Percentiles rank a stretch among this genome's conserved stretches.
Evolutionary conservation across 495 filamentous ascomycete species (phyloP).

Genomic region (Evansstolkia leycettana): DNA sequence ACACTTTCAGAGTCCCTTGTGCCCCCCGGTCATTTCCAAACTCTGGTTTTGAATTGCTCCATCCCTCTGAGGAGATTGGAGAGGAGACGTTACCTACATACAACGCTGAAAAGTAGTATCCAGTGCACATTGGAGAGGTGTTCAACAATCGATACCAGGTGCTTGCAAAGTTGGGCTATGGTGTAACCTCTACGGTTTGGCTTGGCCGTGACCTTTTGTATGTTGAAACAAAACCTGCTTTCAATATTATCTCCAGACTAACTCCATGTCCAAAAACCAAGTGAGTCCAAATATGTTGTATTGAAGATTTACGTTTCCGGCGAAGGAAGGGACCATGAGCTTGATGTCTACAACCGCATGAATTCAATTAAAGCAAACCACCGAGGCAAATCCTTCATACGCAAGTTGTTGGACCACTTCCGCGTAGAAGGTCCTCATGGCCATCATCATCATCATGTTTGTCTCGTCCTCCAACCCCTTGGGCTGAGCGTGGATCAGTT

Average conservation of each 20-base stretch:
- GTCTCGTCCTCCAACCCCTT: constrained; percentile 19
- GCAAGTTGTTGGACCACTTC: constrained; percentile 12
- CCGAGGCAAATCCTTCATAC: constrained; percentile 9
- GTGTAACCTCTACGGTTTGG: constrained; percentile 37
- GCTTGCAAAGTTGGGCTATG: constrained; percentile 36
- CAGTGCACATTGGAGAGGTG: constrained; percentile 26
- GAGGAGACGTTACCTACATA: constrained; percentile 33
- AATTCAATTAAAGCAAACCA: constrained; percentile 5
- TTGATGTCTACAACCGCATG: constrained; percentile 11
- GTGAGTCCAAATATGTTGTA: constrained; percentile 9
- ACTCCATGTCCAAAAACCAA: not conserved
- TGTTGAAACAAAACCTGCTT: constrained; percentile 3
- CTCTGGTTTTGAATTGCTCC: too few relatives aligned
- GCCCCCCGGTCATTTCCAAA: too few relatives aligned
- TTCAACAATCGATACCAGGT: constrained; percentile 28
- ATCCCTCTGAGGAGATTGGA: too few relatives aligned
- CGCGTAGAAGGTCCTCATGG: constrained; percentile 13
- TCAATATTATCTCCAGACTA: not conserved
- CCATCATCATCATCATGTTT: constrained; percentile 12
- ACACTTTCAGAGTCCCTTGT: too few relatives aligned
- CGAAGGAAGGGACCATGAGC: constrained; percentile 6
- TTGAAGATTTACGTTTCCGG: constrained; percentile 9
- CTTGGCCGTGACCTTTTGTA: constrained; percentile 30
- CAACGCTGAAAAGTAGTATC: constrained; percentile 23
- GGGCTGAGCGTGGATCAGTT: constrained; percentile 4